These are phyloP conservation scores for Hymenoscyphus repandus DNA, from an alignment of 2,329 filamentous ascomycete species.

Conservation along the genomic window DNA sequence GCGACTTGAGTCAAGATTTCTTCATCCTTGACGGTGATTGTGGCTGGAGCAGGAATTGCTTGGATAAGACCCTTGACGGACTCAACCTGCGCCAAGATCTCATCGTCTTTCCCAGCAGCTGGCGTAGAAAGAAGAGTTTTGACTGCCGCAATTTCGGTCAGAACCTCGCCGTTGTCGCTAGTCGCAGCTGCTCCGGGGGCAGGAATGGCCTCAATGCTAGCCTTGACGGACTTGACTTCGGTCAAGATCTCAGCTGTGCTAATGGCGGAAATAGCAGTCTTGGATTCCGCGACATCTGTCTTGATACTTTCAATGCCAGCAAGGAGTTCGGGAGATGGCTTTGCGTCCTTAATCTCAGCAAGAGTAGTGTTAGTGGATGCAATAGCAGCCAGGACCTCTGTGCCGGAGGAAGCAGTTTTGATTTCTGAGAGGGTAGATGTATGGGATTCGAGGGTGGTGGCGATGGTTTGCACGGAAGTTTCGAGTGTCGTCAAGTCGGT, in stretches of 20 bases:
- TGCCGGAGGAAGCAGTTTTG: conserved; percentile 5
- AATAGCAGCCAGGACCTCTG: conserved; percentile 4
- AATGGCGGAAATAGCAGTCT: neutral
- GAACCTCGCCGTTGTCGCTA: conserved; percentile 3
- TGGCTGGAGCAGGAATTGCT: conserved; percentile 5
- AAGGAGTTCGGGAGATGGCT: conserved; percentile 8
- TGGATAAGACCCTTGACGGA: conserved; percentile 2
- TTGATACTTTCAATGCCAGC: conserved; percentile 9
- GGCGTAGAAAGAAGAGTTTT: conserved; percentile 13
- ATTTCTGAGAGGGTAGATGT: conserved; percentile 12
- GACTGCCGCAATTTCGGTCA: conserved; percentile 5
- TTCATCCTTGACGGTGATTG: conserved; percentile 4
- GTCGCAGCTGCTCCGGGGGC: neutral
- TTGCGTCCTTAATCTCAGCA: conserved; percentile 9
- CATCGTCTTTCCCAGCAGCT: conserved; percentile 3
- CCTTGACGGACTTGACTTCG: conserved; percentile 7
- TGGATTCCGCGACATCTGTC: conserved; percentile 6
- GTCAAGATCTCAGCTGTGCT: neutral
- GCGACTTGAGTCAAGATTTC: conserved; percentile 6
- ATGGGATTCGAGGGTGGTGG: conserved; percentile 8
- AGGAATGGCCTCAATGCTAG: conserved; percentile 4
- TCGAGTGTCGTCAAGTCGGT: conserved; percentile 10
- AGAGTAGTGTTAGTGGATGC: conserved; percentile 2
- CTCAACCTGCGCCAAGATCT: conserved; percentile 10
- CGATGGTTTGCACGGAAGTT: conserved; percentile 6